Conservation (phyloP, 2,329 filamentous ascomycete genomes). For the Botrytis byssoidea region DNA sequence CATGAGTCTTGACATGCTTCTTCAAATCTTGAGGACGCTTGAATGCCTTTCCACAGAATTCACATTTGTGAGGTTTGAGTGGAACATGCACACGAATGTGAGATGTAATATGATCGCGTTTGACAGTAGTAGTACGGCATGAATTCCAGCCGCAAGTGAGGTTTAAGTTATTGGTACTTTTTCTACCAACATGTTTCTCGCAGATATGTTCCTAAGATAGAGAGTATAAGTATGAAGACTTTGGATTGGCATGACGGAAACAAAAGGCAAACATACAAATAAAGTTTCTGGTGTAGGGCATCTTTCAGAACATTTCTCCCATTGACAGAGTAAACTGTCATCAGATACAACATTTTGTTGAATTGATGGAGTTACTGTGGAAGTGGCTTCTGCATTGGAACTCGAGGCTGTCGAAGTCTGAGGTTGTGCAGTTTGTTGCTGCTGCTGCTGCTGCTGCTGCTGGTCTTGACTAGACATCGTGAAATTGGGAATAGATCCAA, state of each 20-base stretch:
- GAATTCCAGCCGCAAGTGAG: constrained; percentile 96
- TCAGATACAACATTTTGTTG: constrained; percentile 32
- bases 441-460: constrained; percentile 21
- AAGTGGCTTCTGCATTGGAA: constrained; percentile 26
- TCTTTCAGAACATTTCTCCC: constrained; percentile 43
- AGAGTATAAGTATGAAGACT: constrained; percentile 15
- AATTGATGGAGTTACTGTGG: constrained; percentile 21
- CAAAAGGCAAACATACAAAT: constrained; percentile 39
- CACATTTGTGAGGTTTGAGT: constrained; percentile 97
- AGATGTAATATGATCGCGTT: constrained; percentile 98
- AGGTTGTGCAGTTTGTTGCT: constrained; percentile 18
- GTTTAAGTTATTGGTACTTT: constrained; percentile 98
- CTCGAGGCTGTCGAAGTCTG: background rate
- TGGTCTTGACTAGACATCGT: constrained; percentile 21
- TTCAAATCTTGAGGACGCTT: constrained; percentile 98
- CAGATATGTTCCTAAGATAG: constrained; percentile 84
- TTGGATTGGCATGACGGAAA: background rate
- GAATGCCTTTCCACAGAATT: constrained; percentile 98
- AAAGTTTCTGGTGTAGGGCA: constrained; percentile 43
- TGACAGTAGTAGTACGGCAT: constrained; percentile 94
- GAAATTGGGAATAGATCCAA: background rate
- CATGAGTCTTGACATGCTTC: constrained; percentile 99
- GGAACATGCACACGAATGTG: constrained; percentile 99
- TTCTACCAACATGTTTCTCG: constrained; percentile 96
- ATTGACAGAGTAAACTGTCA: constrained; percentile 43